These are phyloP conservation scores for Citrus unshiu DNA, from an alignment of 345 rosid species.

Conservation along the genomic window DNA sequence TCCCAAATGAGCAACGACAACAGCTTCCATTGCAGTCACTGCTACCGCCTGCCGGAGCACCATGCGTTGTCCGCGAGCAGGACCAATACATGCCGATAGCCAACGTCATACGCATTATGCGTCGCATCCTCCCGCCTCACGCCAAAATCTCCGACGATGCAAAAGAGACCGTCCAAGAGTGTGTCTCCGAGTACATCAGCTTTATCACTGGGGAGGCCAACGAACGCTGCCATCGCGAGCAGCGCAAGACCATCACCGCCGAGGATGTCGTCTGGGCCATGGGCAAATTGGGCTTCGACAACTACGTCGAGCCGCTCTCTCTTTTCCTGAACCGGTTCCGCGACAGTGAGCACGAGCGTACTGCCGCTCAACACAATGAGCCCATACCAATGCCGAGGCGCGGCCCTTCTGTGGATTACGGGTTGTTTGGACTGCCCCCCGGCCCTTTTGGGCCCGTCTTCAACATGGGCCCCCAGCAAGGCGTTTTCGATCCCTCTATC, in stretches of 20 bases:
- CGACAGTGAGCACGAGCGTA: constrained; percentile 39
- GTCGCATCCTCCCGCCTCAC: constrained; percentile 44
- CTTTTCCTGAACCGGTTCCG: constrained; percentile 42
- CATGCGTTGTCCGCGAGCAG: constrained; percentile 41
- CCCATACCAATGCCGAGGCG: constrained; percentile 12
- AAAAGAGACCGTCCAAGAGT: constrained; percentile 67
- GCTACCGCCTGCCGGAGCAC: background rate
- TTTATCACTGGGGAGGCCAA: constrained; percentile 74
- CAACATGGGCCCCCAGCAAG: constrained; percentile 11
- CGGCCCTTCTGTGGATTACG: background rate
- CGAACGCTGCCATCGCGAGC: constrained; percentile 68
- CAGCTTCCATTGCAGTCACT: background rate
- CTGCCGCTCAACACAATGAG: constrained; percentile 2
- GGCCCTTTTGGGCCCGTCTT: constrained; percentile 7
- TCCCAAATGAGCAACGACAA: background rate
- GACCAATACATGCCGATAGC: constrained; percentile 74
- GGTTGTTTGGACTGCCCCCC: background rate
- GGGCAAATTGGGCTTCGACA: constrained; percentile 62
- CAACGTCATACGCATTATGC: constrained; percentile 72
- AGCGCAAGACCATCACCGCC: constrained; percentile 63
- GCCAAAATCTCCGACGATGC: constrained; percentile 79
- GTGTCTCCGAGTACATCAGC: constrained; percentile 68
- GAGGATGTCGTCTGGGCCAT: constrained; percentile 71
- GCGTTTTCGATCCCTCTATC: constrained; percentile 6
- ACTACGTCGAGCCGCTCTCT: constrained; percentile 45